Base-by-base conservation (phyloP, 2,329 filamentous ascomycete species). In the Beauveria australis region DNA sequence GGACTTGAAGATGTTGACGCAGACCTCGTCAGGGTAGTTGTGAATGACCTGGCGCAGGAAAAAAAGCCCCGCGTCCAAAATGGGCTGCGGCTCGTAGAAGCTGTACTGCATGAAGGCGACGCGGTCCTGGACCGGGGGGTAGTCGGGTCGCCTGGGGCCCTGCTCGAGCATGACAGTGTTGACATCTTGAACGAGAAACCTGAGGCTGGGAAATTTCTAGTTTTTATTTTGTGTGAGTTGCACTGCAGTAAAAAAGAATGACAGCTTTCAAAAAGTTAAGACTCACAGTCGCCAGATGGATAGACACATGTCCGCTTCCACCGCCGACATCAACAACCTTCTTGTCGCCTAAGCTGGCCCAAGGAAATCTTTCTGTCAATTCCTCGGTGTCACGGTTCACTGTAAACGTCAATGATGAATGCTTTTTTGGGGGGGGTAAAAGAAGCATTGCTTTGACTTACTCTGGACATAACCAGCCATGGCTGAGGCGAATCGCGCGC, bases 51-150 rank as follows among this genome's bases (percentile, higher is more conserved):
- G 67, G 26, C 68, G 68, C 9, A 71, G 51, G 2, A 71, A 48
- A 58, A 63, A 69, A 4, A 63, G 65, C 0, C 62, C 61, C 1
- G 60, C 67, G 28, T 65, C 61, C 8, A 10, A 43, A 1, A 58
- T 2, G 2, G 65, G 67, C 61, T 72, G 68, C 1, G 66, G 65
- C 10, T 64, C 47, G 61, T 70, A 71, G 64, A 71, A 71, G 52
- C 62, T 60, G 57, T 67, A 63, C 54, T 67, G 53, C 22, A 19
- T 43, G 41, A 65, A 69, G 0, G 61, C 28, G 3, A 69, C 52
- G 19, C 67, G 66, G 16, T 61, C 62, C 9, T 28, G 24, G 6
- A 66, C 33, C 4, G 60, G 53, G 12, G 52, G n/a, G 5, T 51
- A 51, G 3, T 68, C 56, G 7, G 62, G 47, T 1, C 43, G 24